These are phyloP conservation scores for Parathielavia appendiculata DNA, from an alignment of 495 filamentous ascomycete species.

Conservation along the genomic window DNA sequence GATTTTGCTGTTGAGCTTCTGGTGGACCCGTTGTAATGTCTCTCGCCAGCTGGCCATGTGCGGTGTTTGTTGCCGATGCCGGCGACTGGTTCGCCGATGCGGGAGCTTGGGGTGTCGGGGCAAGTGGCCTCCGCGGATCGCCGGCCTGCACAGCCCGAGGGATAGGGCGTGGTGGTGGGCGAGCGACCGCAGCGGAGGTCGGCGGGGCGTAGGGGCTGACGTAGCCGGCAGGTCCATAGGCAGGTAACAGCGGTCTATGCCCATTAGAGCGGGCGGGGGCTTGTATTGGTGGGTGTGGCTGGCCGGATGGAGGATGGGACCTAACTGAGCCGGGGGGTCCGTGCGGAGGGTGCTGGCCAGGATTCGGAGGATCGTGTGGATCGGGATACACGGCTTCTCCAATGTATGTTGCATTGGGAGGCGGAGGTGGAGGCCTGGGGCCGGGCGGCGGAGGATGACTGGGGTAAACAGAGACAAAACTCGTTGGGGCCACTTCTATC, in stretches of 20 bases:
- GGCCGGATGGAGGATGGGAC: neutral
- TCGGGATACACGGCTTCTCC: neutral
- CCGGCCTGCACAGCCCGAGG: too few species aligned
- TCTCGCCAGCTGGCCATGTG: neutral
- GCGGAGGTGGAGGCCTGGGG: conserved; percentile 3
- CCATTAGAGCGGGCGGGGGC: neutral
- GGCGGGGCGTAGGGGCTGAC: conserved; percentile 10
- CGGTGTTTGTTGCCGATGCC: neutral
- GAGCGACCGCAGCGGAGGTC: neutral
- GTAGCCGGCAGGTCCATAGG: conserved; percentile 6
- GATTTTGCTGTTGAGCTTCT: neutral
- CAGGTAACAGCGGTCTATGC: neutral
- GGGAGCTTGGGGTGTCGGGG: neutral
- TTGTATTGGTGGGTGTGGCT: neutral
- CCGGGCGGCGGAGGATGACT: neutral
- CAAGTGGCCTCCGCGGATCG: neutral
- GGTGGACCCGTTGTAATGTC: neutral
- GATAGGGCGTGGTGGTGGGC: neutral
- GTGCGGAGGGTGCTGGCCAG: conserved; percentile 7
- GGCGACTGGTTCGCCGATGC: neutral
- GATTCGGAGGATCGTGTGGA: neutral
- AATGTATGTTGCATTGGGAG: neutral
- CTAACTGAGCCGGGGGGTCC: neutral
- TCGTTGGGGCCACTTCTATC: conserved; percentile 7
- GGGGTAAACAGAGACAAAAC: conserved; percentile 14